Conservation (phyloP, 768 basidiomycete genomes). For the Terana coerulea region DNA sequence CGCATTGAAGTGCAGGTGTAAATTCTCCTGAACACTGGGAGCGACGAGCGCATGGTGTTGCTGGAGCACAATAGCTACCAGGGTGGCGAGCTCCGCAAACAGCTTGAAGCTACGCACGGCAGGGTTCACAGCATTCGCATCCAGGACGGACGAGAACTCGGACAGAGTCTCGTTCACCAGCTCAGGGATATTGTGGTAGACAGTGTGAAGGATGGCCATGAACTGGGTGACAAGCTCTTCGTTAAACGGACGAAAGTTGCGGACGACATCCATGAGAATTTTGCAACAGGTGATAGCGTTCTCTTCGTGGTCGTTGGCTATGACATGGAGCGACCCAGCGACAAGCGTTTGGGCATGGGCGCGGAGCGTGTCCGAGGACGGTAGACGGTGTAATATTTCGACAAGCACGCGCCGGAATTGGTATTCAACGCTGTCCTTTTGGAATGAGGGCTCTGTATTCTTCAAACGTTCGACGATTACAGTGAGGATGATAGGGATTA, state of each 20-base stretch:
- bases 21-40: slow-evolving; percentile 62
- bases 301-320: slow-evolving; percentile 93
- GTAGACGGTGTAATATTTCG: slow-evolving; percentile 86
- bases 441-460: slow-evolving; percentile 60
- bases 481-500: slow-evolving; percentile 69
- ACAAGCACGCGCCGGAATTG: slow-evolving; percentile 84
- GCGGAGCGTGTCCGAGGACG: slow-evolving; percentile 74
- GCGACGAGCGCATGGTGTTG: slow-evolving; percentile 64
- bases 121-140: slow-evolving; percentile 57
- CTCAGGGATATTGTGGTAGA: slow-evolving; percentile 68
- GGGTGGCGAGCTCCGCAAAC: slow-evolving; percentile 88
- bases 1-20: slow-evolving; percentile 76
- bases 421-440: slow-evolving; percentile 67
- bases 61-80: slow-evolving; percentile 88
- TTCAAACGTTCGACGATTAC: slow-evolving; percentile 70
- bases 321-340: slow-evolving; percentile 75
- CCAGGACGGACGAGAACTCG: slow-evolving; percentile 53
- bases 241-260: slow-evolving; percentile 66
- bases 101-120: slow-evolving; percentile 90
- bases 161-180: slow-evolving; percentile 75
- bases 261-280: slow-evolving; percentile 83
- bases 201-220: slow-evolving; percentile 73
- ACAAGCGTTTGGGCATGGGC: slow-evolving; percentile 65
- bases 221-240: slow-evolving; percentile 78
- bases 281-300: slow-evolving; percentile 90